Evolutionary conservation across 768 basidiomycete species (phyloP), one percentile per base, ranked within the genome.

Genomic region (Imleria badia): DNA sequence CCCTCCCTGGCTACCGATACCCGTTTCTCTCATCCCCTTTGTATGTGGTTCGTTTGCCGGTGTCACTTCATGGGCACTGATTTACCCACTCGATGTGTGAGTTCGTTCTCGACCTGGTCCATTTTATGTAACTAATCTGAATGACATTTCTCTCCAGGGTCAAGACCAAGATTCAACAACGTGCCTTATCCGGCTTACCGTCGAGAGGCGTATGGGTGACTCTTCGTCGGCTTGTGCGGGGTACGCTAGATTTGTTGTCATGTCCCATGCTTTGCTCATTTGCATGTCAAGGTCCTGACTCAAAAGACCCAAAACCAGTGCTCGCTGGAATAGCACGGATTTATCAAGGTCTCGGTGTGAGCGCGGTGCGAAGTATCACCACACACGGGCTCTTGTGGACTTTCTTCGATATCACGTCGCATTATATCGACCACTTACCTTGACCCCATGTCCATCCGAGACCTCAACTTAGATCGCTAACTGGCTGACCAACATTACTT

Each of bases 351-450:
- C 82, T 98, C 47, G 93, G 95, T 51, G 91, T 99, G 59, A 96
- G 93, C 58, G 95, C 95, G 38, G 70, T 91, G 48, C 84, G 97
- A 48, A 94, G 90, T 62, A 87, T 96, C 64, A 91, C 94, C 31
- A 96, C 94, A 8, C 95, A 97, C 60, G 95, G 95, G 20, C 76
- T 96, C 36, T 76, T 95, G 47, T 97, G 94, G 94, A 96, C 94
- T 9, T 78, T 97, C 56, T 94, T 94, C 69, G 94, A 97, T 75
- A 74, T 87, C 61, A 84, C 83, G 30, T 81, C 86, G 38, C 74
- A 81, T 61, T 89, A 87, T 69, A 90, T 92, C 64, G 89, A 92
- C 65, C 66, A 71, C 54, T 72, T 85, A 49, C 81, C 81, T 38
- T 72, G 51, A 71, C 44, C 34, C 41, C 43, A 49, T 46, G 45